Percentiles rank a stretch among this genome's conserved stretches.
Conservation (phyloP, 106 monocot genomes). For the Dioscorea dumetorum region DNA sequence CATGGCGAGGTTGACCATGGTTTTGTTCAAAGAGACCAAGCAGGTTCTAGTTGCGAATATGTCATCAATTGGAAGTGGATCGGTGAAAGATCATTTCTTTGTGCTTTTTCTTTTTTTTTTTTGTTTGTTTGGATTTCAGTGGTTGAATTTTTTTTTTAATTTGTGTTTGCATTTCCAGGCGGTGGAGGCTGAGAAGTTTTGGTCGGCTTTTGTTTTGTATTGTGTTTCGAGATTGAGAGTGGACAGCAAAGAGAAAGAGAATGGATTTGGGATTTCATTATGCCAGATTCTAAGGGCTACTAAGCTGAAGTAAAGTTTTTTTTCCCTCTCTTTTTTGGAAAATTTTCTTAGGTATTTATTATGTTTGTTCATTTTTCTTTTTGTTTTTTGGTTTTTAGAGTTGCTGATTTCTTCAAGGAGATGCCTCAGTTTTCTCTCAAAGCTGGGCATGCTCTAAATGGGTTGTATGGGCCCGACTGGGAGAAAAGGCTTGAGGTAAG, state of each 20-base stretch:
- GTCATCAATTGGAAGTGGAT: slow-evolving; percentile 60
- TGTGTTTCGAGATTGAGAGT: slow-evolving; percentile 47
- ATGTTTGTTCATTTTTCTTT: neutral
- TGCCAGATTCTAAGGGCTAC: slow-evolving; percentile 65
- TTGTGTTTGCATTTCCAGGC: slow-evolving; percentile 25
- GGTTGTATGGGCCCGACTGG: slow-evolving; percentile 76
- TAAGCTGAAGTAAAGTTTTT: slow-evolving; percentile 53
- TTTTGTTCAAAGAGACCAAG: slow-evolving; percentile 57
- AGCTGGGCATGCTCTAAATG: slow-evolving; percentile 48
- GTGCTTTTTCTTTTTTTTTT: neutral
- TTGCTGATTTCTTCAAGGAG: slow-evolving; percentile 87
- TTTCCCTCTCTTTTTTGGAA: neutral
- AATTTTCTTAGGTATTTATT: neutral
- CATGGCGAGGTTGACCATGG: slow-evolving; percentile 42
- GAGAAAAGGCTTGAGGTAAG: slow-evolving; percentile 87
- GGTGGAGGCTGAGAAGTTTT: slow-evolving; percentile 75
- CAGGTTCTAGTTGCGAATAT: slow-evolving; percentile 47
- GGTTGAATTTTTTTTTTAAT: neutral
- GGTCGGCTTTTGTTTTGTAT: slow-evolving; percentile 78
- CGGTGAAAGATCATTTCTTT: slow-evolving; percentile 30
- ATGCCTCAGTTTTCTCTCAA: slow-evolving; percentile 85
- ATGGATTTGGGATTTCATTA: slow-evolving; percentile 32
- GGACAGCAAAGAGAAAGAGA: slow-evolving; percentile 15
- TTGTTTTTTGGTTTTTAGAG: slow-evolving; percentile 28
- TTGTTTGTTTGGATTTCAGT: neutral